phyloP scores from a whole-genome alignment of 805 yeast genomes.

The Saccharomycopsis lassenensis region DNA sequence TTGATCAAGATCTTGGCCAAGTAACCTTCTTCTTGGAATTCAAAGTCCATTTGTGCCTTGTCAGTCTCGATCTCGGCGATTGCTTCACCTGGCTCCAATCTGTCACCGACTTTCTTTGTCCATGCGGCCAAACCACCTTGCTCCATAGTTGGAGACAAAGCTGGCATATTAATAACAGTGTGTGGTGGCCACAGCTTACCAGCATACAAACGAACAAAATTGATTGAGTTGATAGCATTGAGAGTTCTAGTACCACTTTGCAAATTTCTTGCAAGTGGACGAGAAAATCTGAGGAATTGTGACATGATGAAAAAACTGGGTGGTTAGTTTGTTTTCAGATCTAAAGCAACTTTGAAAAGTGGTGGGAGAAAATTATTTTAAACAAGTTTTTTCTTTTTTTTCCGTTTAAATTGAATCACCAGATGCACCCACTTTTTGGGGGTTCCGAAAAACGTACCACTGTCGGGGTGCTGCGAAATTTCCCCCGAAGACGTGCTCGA shows the following conservation, averaged over 20 bases:
- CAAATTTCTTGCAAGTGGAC: constrained; percentile 2
- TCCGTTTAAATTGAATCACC: no score
- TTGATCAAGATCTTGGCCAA: constrained; percentile 59
- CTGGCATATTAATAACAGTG: constrained; percentile 93
- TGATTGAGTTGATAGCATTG: no score
- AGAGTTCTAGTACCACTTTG: not conserved
- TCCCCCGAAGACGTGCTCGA: no score
- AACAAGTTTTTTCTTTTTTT: no score
- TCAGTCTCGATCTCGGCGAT: constrained; percentile 96
- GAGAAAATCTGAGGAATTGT: constrained; percentile 7
- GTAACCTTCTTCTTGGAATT: constrained; percentile 86
- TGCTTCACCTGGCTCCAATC: constrained; percentile 83
- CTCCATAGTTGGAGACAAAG: constrained; percentile 98
- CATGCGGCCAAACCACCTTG: constrained; percentile 86
- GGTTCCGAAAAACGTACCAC: no score
- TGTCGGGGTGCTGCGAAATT: no score
- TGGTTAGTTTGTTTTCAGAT: no score
- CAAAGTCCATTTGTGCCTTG: constrained; percentile 74
- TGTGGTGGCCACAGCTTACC: constrained; percentile 76
- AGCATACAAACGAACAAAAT: constrained; percentile 19
- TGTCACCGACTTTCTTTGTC: constrained; percentile 85
- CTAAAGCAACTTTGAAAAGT: no score
- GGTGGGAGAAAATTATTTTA: no score
- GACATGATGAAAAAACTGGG: no score
- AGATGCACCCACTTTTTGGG: no score